Percentiles rank a stretch among this genome's conserved stretches.
Conservation (phyloP, 2,329 filamentous ascomycete genomes). For the Neofusicoccum cordaticola region DNA sequence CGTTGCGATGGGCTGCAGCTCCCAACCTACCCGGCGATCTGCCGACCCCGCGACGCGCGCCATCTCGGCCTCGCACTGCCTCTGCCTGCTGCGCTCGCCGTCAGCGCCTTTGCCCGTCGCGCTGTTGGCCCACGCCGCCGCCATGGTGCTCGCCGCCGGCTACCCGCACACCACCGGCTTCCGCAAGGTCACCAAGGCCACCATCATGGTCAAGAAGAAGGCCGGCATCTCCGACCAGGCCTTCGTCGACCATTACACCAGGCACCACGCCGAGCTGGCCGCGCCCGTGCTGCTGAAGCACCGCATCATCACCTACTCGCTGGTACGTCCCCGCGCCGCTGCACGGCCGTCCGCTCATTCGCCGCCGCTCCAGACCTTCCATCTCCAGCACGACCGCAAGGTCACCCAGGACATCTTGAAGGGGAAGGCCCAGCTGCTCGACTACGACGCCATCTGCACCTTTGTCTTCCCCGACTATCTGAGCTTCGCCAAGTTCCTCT, state of each 20-base stretch:
- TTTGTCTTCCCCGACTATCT: conserved; percentile 48
- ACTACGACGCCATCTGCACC: conserved; percentile 49
- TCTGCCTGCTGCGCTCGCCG: too few relatives aligned
- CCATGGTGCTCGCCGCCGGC: conserved; percentile 44
- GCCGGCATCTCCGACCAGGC: conserved; percentile 43
- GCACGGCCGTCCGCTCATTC: conserved; percentile 4
- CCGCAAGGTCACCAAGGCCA: conserved; percentile 47
- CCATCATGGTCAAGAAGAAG: conserved; percentile 48
- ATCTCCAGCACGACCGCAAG: conserved; percentile 43
- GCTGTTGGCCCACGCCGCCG: too few relatives aligned
- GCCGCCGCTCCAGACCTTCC: conserved; percentile 39
- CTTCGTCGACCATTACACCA: conserved; percentile 48
- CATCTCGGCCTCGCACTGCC: too few relatives aligned
- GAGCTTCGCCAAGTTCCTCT: conserved; percentile 46
- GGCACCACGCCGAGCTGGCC: conserved; percentile 43
- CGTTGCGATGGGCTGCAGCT: not conserved
- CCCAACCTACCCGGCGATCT: not conserved
- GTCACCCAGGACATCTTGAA: conserved; percentile 47
- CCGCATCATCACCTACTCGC: conserved; percentile 45
- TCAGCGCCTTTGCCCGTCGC: not conserved
- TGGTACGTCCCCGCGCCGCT: conserved; percentile 32
- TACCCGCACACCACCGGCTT: conserved; percentile 45
- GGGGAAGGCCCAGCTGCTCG: conserved; percentile 42
- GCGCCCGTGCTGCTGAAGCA: conserved; percentile 44
- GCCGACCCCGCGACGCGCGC: not conserved